These are phyloP conservation scores for Fusarium protoensiforme DNA, from an alignment of 2,329 filamentous ascomycete species.

Conservation along the genomic window DNA sequence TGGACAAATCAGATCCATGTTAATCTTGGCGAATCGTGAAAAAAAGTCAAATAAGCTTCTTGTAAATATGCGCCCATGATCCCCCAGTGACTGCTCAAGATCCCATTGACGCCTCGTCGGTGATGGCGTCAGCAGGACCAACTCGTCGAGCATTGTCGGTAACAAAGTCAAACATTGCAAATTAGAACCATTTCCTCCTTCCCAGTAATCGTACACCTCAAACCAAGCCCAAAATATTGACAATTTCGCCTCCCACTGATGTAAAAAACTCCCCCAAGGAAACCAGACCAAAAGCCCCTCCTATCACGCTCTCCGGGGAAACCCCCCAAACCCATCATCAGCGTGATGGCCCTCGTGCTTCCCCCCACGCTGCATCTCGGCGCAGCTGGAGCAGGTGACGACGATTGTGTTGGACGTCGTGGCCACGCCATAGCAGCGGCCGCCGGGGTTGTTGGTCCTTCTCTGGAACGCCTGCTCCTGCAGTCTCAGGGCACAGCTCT, in stretches of 20 bases:
- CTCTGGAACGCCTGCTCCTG: slow-evolving; percentile 15
- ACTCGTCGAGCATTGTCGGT: not conserved
- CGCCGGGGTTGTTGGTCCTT: slow-evolving; percentile 8
- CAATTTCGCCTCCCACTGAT: not conserved
- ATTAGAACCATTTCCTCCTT: not conserved
- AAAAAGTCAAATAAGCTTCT: not conserved
- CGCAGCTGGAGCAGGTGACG: slow-evolving; percentile 13
- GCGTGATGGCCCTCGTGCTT: not conserved
- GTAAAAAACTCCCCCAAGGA: not conserved
- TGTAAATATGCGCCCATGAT: not conserved
- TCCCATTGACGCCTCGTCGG: not conserved
- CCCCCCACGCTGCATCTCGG: slow-evolving; percentile 8
- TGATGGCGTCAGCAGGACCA: not conserved
- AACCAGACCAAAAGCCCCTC: not conserved
- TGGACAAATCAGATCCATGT: not conserved
- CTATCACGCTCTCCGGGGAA: not conserved
- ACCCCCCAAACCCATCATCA: not conserved
- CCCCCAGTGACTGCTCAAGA: not conserved
- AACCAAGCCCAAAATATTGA: not conserved
- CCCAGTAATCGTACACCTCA: not conserved
- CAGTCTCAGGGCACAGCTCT: slow-evolving; percentile 21
- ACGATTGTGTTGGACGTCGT: slow-evolving; percentile 28
- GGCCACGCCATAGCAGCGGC: slow-evolving; percentile 25
- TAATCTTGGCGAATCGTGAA: not conserved
- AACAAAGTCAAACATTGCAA: not conserved